Base-by-base conservation (phyloP, 331 rosid species). In the Malus hybrid region DNA sequence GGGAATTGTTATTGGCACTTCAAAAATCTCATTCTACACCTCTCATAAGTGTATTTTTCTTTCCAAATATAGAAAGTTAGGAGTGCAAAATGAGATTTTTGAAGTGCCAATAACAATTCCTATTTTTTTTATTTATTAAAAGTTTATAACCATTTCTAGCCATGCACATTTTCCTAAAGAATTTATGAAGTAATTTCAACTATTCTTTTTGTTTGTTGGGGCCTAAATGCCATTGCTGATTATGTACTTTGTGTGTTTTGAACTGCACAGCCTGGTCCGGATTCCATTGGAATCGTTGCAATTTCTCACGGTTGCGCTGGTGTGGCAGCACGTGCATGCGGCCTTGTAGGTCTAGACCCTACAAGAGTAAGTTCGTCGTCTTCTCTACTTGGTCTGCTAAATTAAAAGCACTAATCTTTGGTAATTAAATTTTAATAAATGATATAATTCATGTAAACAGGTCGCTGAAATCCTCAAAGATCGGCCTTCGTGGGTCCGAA, bases 241-340 rank as follows among this genome's bases (percentile, higher is more conserved):
- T 14, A 46, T 56, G 36, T 42, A 6, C 32, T 76, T 29, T 57
- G n/a, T 61, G 56, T 65, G 10, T 32, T 61, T 79, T 60, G 28
- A 71, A 73, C 71, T 27, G 72, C 79, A 88, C 88, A 94, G 99
- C 99, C 99, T 95, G 99, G 99, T 95, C 99, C 99, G 99, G 99
- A 95, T 95, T 95, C 99, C 97, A 92, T 95, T 86, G 99, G 99
- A 95, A 95, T 95, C 97, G 90, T 95, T 90, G 99, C 97, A 81
- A 95, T 95, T 85, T 95, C 99, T 88, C 97, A 92, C 69, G 96
- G 97, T 77, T 87, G 91, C 95, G 76, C 97, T 76, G 99, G 99
- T 81, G 99, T 95, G 82, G 99, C 99, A 20, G 97, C 99, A 66
- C 97, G 99, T 80, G 97, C 99, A 3, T 95, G 99, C 73, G 99